Base-by-base conservation (phyloP, 192 early-diverging fungal genomes). In the Anaeromyces robustus region DNA sequence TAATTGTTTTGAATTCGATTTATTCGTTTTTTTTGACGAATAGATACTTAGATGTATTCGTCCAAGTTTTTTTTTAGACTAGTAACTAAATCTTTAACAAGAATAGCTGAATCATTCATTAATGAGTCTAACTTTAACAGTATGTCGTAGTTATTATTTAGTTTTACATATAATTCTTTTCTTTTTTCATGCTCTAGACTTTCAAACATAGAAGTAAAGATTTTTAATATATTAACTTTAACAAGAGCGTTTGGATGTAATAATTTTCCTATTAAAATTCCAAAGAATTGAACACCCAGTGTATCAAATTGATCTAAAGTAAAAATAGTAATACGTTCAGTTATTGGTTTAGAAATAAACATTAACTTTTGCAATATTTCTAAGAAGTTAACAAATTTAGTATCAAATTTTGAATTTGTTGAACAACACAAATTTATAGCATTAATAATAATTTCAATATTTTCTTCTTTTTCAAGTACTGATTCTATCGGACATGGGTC, bases 21-120 rank as follows among this genome's bases (percentile, higher is more conserved):
- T n/a, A n/a, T 18, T 78, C 91, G 32, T 34, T 14, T 39, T 39
- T 14, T 14, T 39, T n/a, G n/a, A n/a, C n/a, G n/a, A n/a, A n/a
- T n/a, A n/a, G n/a, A n/a, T n/a, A n/a, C 37, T 39, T 39, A 7
- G 13, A 39, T 52, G 22, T 22, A 52, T 52, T 52, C 43, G 2
- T 22, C 19, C 6, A 52, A 52, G 22, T 52, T 52, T 1, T 52
- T 52, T 52, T 52, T 52, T 22, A 52, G 22, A 52, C 14, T 52
- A 4, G 19, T 52, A 22, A 52, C 43, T 52, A 52, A 52, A 52
- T 52, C 43, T 22, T 52, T 52, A 16, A 52, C 43, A 52, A 52
- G 43, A 52, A 52, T 22, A 22, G 43, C 43, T 22, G 43, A 52
- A 52, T 52, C 43, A 52, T 52, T 52, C 43, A 52, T 52, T 52